Percentiles rank a stretch among this genome's conserved stretches.
Evolutionary conservation across 805 yeast species (phyloP).

Genomic region (Lachancea sp.): DNA sequence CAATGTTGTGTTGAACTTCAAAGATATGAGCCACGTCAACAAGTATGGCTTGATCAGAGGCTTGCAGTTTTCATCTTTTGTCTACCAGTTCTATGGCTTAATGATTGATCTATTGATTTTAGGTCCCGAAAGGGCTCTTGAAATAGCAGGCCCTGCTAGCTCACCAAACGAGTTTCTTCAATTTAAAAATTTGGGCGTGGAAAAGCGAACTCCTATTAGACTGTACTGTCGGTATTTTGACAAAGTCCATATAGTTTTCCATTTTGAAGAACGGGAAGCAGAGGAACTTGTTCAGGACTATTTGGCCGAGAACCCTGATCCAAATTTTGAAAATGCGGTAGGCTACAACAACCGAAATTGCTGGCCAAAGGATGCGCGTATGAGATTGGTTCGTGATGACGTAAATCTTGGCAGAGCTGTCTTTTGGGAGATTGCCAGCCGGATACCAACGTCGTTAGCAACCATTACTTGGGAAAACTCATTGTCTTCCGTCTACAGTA

Average conservation of each 20-base stretch:
- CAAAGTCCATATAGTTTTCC: slow-evolving; percentile 69
- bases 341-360: slow-evolving; percentile 85
- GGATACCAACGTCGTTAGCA: slow-evolving; percentile 73
- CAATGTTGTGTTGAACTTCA: slow-evolving; percentile 72
- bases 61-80: slow-evolving; percentile 81
- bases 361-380: slow-evolving; percentile 91
- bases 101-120: slow-evolving; percentile 73
- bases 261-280: slow-evolving; percentile 68
- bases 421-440: slow-evolving; percentile 78
- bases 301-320: slow-evolving; percentile 83
- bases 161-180: slow-evolving; percentile 75
- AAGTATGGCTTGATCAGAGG: slow-evolving; percentile 86
- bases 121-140: slow-evolving; percentile 82
- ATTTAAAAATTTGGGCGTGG: slow-evolving; percentile 52
- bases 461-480: slow-evolving; percentile 73
- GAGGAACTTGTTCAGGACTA: slow-evolving; percentile 69
- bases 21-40: slow-evolving; percentile 93
- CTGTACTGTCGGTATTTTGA: slow-evolving; percentile 80
- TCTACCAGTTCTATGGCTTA: slow-evolving; percentile 85
- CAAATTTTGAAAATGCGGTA: slow-evolving; percentile 77
- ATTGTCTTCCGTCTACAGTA: slow-evolving; percentile 81
- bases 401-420: slow-evolving; percentile 89
- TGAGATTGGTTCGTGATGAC: slow-evolving; percentile 86
- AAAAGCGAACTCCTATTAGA: slow-evolving; percentile 67
- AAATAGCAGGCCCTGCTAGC: slow-evolving; percentile 72